Conservation (phyloP, 2,329 filamentous ascomycete species). For the Pseudocercospora crystallina region DNA sequence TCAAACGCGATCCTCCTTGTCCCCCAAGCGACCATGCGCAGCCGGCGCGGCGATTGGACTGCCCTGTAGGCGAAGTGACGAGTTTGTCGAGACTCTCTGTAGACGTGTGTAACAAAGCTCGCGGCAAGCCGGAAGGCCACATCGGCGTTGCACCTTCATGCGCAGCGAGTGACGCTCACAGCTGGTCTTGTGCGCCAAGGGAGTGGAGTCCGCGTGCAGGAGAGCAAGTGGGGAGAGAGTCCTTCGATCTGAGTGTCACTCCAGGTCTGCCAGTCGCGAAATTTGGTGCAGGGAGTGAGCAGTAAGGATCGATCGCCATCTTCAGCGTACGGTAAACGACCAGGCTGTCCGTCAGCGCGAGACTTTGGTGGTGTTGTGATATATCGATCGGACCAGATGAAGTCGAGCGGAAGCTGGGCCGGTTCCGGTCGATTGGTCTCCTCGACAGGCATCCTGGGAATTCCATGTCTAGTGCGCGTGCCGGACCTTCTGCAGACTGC, state of each 20-base stretch:
- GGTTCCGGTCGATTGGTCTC: too few relatives aligned
- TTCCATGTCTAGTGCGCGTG: background rate
- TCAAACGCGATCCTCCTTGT: constrained; percentile 1
- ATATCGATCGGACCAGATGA: too few relatives aligned
- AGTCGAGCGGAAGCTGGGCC: too few relatives aligned
- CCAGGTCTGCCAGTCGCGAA: too few relatives aligned
- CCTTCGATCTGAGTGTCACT: too few relatives aligned
- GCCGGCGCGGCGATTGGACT: constrained; percentile 1
- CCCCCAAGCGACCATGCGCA: constrained; percentile 8
- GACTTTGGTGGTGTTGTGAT: too few relatives aligned
- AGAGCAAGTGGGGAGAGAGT: too few relatives aligned
- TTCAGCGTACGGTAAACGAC: background rate
- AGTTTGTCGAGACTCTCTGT: constrained; percentile 2
- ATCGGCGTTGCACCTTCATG: constrained; percentile 3
- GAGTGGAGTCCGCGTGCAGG: constrained; percentile 2
- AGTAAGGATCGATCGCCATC: constrained; percentile 1
- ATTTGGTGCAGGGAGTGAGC: constrained; percentile 6
- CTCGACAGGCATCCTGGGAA: too few relatives aligned
- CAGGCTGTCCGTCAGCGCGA: background rate
- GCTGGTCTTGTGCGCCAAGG: background rate
- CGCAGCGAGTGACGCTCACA: background rate
- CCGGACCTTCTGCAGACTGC: background rate
- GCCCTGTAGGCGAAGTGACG: background rate
- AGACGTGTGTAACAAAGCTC: constrained; percentile 3
- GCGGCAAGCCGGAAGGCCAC: constrained; percentile 7